phyloP scores from a whole-genome alignment of 176 grass and related monocot genomes.

The Triticum timopheevii region DNA sequence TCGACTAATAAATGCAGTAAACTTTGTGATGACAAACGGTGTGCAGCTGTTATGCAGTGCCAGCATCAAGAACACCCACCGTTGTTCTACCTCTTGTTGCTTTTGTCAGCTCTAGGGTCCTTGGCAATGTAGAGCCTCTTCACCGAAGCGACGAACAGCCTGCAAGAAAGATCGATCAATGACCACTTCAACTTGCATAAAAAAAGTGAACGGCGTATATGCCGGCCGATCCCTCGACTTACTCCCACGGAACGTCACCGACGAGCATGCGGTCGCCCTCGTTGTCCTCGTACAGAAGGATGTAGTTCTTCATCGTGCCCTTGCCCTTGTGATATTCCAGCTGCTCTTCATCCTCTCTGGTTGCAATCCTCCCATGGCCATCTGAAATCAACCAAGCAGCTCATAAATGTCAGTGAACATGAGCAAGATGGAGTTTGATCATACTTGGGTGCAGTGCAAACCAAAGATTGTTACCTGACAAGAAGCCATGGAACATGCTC shows the following conservation, averaged over 20 bases:
- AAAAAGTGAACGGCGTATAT: background rate
- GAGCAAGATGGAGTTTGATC: background rate
- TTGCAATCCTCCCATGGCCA: slow-evolving; percentile 25
- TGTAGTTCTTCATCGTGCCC: slow-evolving; percentile 32
- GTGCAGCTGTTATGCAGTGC: background rate
- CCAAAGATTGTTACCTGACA: slow-evolving; percentile 35
- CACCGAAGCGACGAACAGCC: slow-evolving; percentile 64
- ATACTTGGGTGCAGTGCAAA: background rate
- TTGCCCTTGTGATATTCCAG: slow-evolving; percentile 11
- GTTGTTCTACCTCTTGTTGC: background rate
- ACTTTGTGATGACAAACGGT: background rate
- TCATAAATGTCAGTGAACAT: background rate
- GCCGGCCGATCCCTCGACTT: background rate
- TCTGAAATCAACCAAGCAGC: background rate
- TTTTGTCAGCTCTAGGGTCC: slow-evolving; percentile 35
- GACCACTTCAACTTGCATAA: background rate
- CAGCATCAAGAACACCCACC: background rate
- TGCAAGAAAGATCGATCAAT: slow-evolving; percentile 21
- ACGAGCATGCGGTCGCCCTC: slow-evolving; percentile 78
- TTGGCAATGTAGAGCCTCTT: slow-evolving; percentile 70
- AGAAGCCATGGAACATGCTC: slow-evolving; percentile 60
- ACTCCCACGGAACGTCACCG: slow-evolving; percentile 82
- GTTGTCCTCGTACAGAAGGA: slow-evolving; percentile 67
- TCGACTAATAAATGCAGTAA: background rate
- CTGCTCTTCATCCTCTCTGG: slow-evolving; percentile 27